Conservation (phyloP, 306 rosid species). For the Bauhinia variegata region DNA sequence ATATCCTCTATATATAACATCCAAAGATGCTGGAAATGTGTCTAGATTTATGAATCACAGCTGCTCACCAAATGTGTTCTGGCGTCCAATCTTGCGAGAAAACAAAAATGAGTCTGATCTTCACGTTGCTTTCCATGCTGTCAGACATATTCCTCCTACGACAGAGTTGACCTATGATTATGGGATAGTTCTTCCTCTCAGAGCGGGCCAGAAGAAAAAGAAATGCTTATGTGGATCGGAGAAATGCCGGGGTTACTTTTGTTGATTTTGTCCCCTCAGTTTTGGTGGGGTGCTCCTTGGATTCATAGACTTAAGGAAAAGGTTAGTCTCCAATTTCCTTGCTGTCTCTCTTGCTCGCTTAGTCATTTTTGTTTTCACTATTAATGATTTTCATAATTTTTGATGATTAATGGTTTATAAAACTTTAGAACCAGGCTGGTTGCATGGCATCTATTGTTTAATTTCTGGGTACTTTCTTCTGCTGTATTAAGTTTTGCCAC, state of each 20-base stretch:
- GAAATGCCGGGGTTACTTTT: conserved; percentile 73
- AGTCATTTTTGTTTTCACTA: conserved; percentile 19
- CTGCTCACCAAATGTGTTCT: conserved; percentile 81
- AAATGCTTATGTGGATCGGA: conserved; percentile 78
- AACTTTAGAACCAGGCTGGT: not conserved
- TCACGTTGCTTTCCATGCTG: conserved; percentile 74
- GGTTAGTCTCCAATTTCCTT: conserved; percentile 50
- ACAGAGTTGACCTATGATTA: conserved; percentile 90
- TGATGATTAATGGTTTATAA: conserved; percentile 4
- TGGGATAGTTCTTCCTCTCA: conserved; percentile 64
- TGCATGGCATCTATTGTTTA: not conserved
- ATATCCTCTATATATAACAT: conserved; percentile 67
- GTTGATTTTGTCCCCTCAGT: conserved; percentile 41
- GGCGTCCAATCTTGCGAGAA: conserved; percentile 79
- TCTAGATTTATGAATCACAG: conserved; percentile 96
- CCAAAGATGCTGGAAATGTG: conserved; percentile 80
- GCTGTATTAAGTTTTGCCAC: conserved; percentile 1
- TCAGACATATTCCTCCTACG: conserved; percentile 85
- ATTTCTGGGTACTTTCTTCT: not conserved
- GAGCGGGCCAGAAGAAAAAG: conserved; percentile 66
- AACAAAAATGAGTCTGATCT: conserved; percentile 64
- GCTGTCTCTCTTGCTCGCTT: conserved; percentile 22
- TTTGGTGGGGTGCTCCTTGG: conserved; percentile 33
- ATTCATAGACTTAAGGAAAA: conserved; percentile 38
- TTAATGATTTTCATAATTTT: not conserved